Evolutionary conservation across 495 filamentous ascomycete genomes (phyloP).

Genomic region (Aspergillus indologenus): DNA sequence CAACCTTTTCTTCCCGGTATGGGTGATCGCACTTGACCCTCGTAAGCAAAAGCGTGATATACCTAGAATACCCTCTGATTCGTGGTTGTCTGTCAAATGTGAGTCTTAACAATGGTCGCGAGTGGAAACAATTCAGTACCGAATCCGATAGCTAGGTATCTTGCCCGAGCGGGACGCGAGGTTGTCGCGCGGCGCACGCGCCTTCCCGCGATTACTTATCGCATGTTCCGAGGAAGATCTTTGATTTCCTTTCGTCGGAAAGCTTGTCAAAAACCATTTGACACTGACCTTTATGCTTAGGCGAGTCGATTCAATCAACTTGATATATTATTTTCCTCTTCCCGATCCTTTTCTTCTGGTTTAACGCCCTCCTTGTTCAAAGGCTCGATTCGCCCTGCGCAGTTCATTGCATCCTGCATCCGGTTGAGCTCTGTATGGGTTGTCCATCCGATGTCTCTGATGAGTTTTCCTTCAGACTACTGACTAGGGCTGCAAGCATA

Average conservation of each 20-base stretch:
- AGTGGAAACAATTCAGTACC: background rate
- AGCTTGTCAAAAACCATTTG: background rate
- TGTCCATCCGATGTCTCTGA: background rate
- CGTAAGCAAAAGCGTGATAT: too few relatives aligned
- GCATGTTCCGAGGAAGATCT: background rate
- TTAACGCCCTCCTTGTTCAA: background rate
- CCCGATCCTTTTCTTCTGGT: background rate
- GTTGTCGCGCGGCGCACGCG: constrained; percentile 14
- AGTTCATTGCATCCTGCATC: background rate
- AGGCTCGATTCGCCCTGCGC: background rate
- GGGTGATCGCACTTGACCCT: too few relatives aligned
- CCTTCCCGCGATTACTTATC: background rate
- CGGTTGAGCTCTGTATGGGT: background rate
- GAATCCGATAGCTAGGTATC: background rate
- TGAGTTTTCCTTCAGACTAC: background rate
- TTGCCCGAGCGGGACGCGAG: constrained; percentile 11
- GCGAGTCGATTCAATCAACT: too few relatives aligned
- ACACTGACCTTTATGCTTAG: background rate
- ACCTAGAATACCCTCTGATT: too few relatives aligned
- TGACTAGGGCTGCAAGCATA: background rate
- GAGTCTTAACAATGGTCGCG: too few relatives aligned
- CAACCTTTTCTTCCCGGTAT: too few relatives aligned
- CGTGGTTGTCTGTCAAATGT: too few relatives aligned
- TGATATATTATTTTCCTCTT: background rate
- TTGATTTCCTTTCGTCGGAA: background rate